These are phyloP conservation scores for Fusarium coicis DNA, from an alignment of 2,329 filamentous ascomycete genomes.

Conservation along the genomic window DNA sequence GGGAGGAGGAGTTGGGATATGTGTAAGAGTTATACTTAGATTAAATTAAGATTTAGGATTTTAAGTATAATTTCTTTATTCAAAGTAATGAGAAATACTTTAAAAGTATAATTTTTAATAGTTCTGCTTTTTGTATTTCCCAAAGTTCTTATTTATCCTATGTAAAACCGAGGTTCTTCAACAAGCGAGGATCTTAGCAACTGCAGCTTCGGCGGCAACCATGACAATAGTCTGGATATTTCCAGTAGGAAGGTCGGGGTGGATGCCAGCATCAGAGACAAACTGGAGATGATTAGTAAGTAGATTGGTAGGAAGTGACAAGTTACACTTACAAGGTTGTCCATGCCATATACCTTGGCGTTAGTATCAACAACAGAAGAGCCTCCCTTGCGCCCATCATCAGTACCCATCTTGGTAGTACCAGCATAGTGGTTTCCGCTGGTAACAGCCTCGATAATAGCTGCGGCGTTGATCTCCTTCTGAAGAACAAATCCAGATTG, in stretches of 20 bases:
- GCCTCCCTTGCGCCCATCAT: slow-evolving; percentile 63
- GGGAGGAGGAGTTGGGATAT: too few species aligned
- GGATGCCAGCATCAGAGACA: slow-evolving; percentile 73
- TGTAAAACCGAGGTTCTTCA: too few species aligned
- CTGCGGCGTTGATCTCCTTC: slow-evolving; percentile 43
- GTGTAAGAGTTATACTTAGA: too few species aligned
- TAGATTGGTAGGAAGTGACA: rapidly evolving
- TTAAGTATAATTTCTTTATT: too few species aligned
- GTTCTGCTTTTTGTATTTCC: too few species aligned
- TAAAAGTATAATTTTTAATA: too few species aligned
- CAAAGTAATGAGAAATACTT: too few species aligned
- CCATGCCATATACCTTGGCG: slow-evolving; percentile 72
- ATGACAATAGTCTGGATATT: slow-evolving; percentile 74
- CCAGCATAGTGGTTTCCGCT: slow-evolving; percentile 61
- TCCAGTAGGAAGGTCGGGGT: slow-evolving; percentile 73
- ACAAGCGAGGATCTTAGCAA: slow-evolving; percentile 47
- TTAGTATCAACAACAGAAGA: slow-evolving; percentile 70
- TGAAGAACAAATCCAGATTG: slow-evolving; percentile 20
- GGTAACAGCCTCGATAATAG: slow-evolving; percentile 45
- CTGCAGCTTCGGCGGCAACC: slow-evolving; percentile 69
- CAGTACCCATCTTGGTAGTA: slow-evolving; percentile 69
- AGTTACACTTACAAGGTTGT: slow-evolving; percentile 60
- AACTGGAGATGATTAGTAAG: slow-evolving; percentile 49
- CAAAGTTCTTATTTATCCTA: too few species aligned
- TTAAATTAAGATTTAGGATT: too few species aligned